phyloP scores from a whole-genome alignment of 371 early-diverging fungal species.

The Mortierella sp. region DNA sequence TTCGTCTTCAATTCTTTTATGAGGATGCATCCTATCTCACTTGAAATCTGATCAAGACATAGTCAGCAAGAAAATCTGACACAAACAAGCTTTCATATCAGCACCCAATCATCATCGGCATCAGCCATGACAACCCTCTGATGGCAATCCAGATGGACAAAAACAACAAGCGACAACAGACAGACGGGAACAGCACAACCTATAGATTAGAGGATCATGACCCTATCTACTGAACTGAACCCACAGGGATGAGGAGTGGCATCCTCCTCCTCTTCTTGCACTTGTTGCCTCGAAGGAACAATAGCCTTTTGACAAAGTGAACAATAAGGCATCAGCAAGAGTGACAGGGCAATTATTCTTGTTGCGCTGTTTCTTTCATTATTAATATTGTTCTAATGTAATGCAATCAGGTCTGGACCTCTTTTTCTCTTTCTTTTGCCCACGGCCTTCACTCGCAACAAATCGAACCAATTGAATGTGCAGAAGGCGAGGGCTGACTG shows the following conservation, averaged over 20 bases:
- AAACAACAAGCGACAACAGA: neutral
- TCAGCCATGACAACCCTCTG: neutral
- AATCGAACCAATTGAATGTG: neutral
- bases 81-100: neutral
- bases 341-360: neutral
- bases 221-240: neutral
- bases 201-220: neutral
- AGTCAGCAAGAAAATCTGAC: neutral
- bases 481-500: too few species aligned
- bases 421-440: too few species aligned
- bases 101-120: neutral
- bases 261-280: neutral
- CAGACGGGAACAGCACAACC: neutral
- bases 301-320: too few species aligned
- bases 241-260: neutral
- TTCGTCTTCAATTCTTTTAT: neutral
- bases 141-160: neutral
- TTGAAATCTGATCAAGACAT: neutral
- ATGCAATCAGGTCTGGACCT: neutral
- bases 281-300: neutral
- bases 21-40: neutral
- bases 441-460: neutral
- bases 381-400: neutral
- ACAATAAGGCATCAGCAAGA: too few species aligned
- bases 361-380: too few species aligned